Base-by-base conservation (phyloP, 2,329 filamentous ascomycete species). In the Sordariomycetes sp. region DNA sequence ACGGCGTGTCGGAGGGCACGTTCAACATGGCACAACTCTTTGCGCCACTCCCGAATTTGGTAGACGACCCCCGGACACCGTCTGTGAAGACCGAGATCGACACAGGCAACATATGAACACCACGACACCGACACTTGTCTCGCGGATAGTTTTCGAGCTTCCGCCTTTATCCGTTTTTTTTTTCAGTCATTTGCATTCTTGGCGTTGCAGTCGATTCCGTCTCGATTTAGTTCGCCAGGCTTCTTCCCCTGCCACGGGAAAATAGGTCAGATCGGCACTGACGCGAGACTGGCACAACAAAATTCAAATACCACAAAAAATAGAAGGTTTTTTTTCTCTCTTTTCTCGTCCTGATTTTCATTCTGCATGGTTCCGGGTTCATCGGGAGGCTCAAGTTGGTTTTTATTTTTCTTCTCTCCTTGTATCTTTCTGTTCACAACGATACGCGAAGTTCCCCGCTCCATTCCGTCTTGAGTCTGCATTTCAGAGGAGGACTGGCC, bases 21-120 rank as follows among this genome's bases (percentile, higher is more conserved):
- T 75, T 89, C 61, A 81, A 89, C 70, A 88, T 89, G 85, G 82
- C 83, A 66, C 77, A 84, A 64, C 75, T 90, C 55, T 89, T 90
- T 69, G 82, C 79, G 65, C 85, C 86, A 76, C 67, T 80, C 65
- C 71, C 75, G 61, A 70, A 69, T 61, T 70, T 73, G 62, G 73
- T 73, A 62, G 74, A 74, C 61, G 71, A 73, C 61, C 69, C 74
- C 64, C 71, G 69, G 60, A 73, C 72, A 59, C 66, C 72, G 61
- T 69, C 70, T 63, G 72, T 76, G 66, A 72, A 75, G 62, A 72
- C 72, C 62, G 72, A 73, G 61, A 66, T 72, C 56, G 56, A 58
- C 48, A 53, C 56, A 53, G 56, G 56, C 52, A 58, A 48, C 24
- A 53, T 58, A 20, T 58, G 35, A 58, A 43, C 18, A 57, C 40